Evolutionary conservation across 2,329 filamentous ascomycete species (phyloP), one percentile per base, ranked within the genome.

Genomic region (Phialophora expanda): DNA sequence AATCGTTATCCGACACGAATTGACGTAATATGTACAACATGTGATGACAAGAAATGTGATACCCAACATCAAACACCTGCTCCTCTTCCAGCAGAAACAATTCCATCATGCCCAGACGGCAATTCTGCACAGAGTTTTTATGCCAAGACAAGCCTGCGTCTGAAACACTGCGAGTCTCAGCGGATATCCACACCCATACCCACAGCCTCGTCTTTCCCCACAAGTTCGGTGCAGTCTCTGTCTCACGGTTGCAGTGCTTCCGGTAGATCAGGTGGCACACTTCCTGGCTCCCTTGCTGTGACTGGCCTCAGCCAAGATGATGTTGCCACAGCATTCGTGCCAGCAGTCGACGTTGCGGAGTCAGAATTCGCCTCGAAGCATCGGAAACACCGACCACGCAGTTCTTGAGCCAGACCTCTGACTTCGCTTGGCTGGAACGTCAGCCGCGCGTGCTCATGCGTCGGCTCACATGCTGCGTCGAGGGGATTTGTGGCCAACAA

Each of bases 141-240:
- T 54, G 65, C 61, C 65, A 66, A 66, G 63, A 53, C 38, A 28
- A 28, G 26, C 41, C 14, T 44, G 17, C 44, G 30, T 30, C 34
- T 67, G 66, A 34, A 68, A 68, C 66, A 59, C 28, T 48, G 32
- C 17, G 24, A 50, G 57, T 53, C 32, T 64, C 66, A 64, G 56
- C 38, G 30, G 6, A 46, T 24, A 44, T 62, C 57, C 58, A 57
- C 32, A 41, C 14, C 34, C 14, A 17, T 41, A 7, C 14, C 38
- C 38, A 44, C 64, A 67, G 65, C 67, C 67, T 67, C 54, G 67
- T 54, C 54, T 26, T 26, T 62, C 48, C 62, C 62, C 59, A 60
- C 56, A 54, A 32, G 59, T 64, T 51, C 66, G 62, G 64, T 51
- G 62, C 66, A 57, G 12, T 26, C 55, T 30, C 38, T 53, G 66